Percentiles rank a stretch among this genome's conserved stretches.
phyloP scores from a whole-genome alignment of 2,329 filamentous ascomycete species.

The Trichoderma semiorbis region DNA sequence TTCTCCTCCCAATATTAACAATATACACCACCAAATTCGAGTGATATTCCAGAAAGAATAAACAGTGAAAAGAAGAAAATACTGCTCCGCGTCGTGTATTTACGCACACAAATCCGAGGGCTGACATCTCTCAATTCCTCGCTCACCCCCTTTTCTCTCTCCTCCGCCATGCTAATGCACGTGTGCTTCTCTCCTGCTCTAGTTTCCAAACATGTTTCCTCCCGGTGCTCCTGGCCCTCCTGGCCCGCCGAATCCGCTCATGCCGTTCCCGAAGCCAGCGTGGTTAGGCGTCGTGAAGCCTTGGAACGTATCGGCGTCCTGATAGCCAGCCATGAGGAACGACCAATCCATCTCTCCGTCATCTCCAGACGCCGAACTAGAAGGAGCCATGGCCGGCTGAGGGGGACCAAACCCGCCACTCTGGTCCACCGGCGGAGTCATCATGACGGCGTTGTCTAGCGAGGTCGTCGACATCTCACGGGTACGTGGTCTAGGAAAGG shows the following conservation, averaged over 20 bases:
- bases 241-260: constrained; percentile 22
- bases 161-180: not conserved
- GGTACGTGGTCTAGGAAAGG: constrained; percentile 24
- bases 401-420: constrained; percentile 14
- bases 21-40: not conserved
- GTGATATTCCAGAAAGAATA: not conserved
- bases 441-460: constrained; percentile 31
- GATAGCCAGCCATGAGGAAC: constrained; percentile 43
- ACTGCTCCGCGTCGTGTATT: not conserved
- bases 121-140: not conserved
- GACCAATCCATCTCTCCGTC: constrained; percentile 47
- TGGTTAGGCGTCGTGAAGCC: constrained; percentile 28
- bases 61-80: not conserved
- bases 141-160: not conserved
- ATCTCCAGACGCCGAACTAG: constrained; percentile 23
- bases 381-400: constrained; percentile 20
- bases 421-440: constrained; percentile 31
- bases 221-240: constrained; percentile 18
- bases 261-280: constrained; percentile 24
- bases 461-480: constrained; percentile 3
- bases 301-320: constrained; percentile 32
- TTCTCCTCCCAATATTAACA: not conserved
- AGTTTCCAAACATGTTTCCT: constrained; percentile 30
- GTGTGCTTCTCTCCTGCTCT: not conserved
- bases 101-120: not conserved